phyloP scores from a whole-genome alignment of 164 flowering plant species.

The Aristolochia californica region DNA sequence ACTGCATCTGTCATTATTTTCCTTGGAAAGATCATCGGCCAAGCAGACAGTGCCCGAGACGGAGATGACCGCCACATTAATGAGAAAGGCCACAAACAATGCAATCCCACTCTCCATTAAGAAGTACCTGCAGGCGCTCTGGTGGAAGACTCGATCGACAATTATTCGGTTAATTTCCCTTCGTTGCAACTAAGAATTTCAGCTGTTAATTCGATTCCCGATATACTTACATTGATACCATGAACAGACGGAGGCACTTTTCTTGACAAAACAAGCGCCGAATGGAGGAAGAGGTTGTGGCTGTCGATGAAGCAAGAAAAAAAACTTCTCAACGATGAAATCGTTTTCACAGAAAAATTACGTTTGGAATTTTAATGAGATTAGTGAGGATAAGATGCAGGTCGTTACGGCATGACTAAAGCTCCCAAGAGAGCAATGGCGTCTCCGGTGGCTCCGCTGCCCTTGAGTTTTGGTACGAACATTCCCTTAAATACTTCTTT shows the following conservation, averaged over 20 bases:
- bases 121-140: slow-evolving; percentile 77
- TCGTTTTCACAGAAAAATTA: too few relatives aligned
- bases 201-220: too few relatives aligned
- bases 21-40: slow-evolving; percentile 22
- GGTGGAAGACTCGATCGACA: too few relatives aligned
- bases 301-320: slow-evolving; percentile 29
- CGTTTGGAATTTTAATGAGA: too few relatives aligned
- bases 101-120: slow-evolving; percentile 79
- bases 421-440: slow-evolving; percentile 96
- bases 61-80: slow-evolving; percentile 62
- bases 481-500: slow-evolving; percentile 65
- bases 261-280: slow-evolving; percentile 84
- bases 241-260: slow-evolving; percentile 56
- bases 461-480: slow-evolving; percentile 73
- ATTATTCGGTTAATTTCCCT: too few relatives aligned
- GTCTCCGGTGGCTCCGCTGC: slow-evolving; percentile 69
- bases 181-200: too few relatives aligned
- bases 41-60: slow-evolving; percentile 68
- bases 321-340: too few relatives aligned
- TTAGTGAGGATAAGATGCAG: too few relatives aligned
- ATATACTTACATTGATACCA: slow-evolving; percentile 60
- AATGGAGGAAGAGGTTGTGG: slow-evolving; percentile 88
- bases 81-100: slow-evolving; percentile 60
- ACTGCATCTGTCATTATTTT: slow-evolving; percentile 25
- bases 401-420: slow-evolving; percentile 81